phyloP scores from a whole-genome alignment of 495 filamentous ascomycete genomes.

The Penicillium roqueforti region DNA sequence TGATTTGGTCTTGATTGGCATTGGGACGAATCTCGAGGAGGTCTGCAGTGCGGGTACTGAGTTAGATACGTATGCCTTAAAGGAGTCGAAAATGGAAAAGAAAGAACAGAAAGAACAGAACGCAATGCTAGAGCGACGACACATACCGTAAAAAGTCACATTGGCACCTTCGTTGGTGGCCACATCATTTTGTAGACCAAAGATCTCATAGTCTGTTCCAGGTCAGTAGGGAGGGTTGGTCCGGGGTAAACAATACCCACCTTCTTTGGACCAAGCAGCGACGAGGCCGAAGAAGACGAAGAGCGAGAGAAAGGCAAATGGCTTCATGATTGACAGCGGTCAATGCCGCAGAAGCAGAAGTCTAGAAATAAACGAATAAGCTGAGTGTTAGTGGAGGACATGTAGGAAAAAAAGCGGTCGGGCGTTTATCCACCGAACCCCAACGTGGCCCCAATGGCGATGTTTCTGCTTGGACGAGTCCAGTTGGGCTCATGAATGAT shows the following conservation, averaged over 20 bases:
- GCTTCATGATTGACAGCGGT: constrained; percentile 37
- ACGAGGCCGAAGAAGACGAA: constrained; percentile 51
- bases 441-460: constrained; percentile 28
- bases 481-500: neutral
- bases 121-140: neutral
- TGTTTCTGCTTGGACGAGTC: neutral
- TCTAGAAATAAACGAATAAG: constrained; percentile 4
- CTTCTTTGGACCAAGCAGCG: constrained; percentile 81
- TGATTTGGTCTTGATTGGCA: constrained; percentile 83
- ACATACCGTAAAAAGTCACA: constrained; percentile 80
- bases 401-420: constrained; percentile 20
- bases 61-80: constrained; percentile 5
- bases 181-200: constrained; percentile 85
- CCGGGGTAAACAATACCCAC: constrained; percentile 39
- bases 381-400: constrained; percentile 2
- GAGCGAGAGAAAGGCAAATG: constrained; percentile 27
- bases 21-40: constrained; percentile 71
- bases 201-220: constrained; percentile 87
- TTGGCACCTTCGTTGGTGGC: constrained; percentile 68
- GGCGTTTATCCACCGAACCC: constrained; percentile 7
- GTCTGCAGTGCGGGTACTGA: constrained; percentile 39
- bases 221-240: constrained; percentile 4
- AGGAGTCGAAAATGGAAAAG: neutral
- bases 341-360: constrained; percentile 22
- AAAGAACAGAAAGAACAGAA: neutral